Evolutionary conservation across 2,329 filamentous ascomycete genomes (phyloP).

Genomic region (Fulvia fulva): DNA sequence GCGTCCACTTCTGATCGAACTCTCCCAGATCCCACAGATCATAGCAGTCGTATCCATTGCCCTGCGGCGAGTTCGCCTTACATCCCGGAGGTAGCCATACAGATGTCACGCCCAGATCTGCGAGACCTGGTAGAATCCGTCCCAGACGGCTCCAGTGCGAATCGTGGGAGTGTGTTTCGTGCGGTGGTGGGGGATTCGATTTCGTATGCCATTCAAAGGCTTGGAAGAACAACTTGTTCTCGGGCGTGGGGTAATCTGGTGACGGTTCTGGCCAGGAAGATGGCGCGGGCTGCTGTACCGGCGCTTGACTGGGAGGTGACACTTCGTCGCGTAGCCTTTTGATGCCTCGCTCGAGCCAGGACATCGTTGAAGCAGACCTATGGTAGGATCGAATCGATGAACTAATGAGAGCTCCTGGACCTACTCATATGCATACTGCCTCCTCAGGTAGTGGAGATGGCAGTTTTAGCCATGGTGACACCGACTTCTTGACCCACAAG

Average conservation of each 20-base stretch:
- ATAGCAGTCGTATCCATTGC: conserved; percentile 64
- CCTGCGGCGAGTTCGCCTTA: conserved; percentile 58
- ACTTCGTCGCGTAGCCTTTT: background rate
- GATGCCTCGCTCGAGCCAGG: conserved; percentile 3
- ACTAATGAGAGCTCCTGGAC: too few relatives aligned
- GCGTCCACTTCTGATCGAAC: conserved; percentile 65
- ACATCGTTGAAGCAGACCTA: background rate
- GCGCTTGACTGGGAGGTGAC: background rate
- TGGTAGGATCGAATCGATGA: background rate
- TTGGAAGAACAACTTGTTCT: conserved; percentile 57
- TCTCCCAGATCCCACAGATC: conserved; percentile 66
- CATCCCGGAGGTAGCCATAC: conserved; percentile 69
- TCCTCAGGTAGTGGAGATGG: too few relatives aligned
- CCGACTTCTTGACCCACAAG: too few relatives aligned
- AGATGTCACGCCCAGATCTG: conserved; percentile 55
- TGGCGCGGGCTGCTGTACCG: background rate
- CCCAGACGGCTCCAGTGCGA: conserved; percentile 33
- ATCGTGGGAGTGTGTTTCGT: conserved; percentile 43
- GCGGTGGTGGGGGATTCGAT: conserved; percentile 29
- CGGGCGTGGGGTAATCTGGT: conserved; percentile 19
- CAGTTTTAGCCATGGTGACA: too few relatives aligned
- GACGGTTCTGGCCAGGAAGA: background rate
- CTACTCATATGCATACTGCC: too few relatives aligned
- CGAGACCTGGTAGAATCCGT: conserved; percentile 25
- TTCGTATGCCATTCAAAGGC: conserved; percentile 71